Evolutionary conservation across 495 filamentous ascomycete genomes (phyloP).

Genomic region (Aspergillus funiculosus): DNA sequence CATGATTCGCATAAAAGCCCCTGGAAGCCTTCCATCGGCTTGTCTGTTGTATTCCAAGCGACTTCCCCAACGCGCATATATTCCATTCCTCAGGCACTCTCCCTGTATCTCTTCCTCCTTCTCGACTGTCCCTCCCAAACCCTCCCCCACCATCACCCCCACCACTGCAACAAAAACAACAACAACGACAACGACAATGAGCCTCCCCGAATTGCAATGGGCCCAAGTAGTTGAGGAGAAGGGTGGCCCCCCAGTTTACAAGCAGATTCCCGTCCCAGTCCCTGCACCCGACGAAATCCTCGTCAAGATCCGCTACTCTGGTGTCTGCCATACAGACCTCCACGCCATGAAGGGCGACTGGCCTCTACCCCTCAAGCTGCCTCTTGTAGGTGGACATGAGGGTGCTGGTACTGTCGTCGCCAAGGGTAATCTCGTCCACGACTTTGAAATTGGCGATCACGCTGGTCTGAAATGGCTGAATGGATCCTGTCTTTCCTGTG

Average conservation of each 20-base stretch:
- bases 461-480: constrained; percentile 92
- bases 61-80: not conserved
- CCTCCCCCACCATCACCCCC: no score
- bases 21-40: not conserved
- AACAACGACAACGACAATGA: no score
- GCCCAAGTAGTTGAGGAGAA: constrained; percentile 78
- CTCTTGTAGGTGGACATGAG: constrained; percentile 89
- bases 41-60: no score
- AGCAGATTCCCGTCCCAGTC: constrained; percentile 71
- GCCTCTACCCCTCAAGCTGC: constrained; percentile 71
- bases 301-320: constrained; percentile 86
- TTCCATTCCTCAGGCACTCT: not conserved
- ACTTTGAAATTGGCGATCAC: constrained; percentile 71
- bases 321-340: constrained; percentile 87
- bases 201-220: constrained; percentile 72
- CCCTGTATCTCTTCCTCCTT: not conserved
- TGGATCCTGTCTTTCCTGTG: constrained; percentile 69
- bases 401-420: constrained; percentile 84
- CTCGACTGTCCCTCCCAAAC: not conserved
- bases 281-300: constrained; percentile 85
- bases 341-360: constrained; percentile 86
- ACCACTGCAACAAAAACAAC: no score
- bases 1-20: not conserved
- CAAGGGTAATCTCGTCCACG: constrained; percentile 63
- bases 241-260: constrained; percentile 69